A percentile compares a stretch with the other conserved stretches of the same genome.
These are phyloP conservation scores for Cryptococcus sp. DNA, from an alignment of 1,284 basidiomycete species.

Conservation along the genomic window DNA sequence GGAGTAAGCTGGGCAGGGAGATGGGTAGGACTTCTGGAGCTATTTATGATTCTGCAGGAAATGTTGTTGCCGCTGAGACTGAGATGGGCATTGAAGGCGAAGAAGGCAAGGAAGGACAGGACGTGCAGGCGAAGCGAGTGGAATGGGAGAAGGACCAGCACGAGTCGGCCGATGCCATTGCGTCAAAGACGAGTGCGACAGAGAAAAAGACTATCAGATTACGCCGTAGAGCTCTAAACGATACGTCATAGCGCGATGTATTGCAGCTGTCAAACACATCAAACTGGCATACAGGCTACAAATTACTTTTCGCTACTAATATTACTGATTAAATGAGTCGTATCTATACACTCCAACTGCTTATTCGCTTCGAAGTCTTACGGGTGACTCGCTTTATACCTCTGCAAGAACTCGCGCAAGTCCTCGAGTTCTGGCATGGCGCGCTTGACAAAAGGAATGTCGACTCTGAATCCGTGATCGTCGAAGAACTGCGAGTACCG, in stretches of 20 bases:
- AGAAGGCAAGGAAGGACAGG: not conserved
- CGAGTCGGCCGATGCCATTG: not conserved
- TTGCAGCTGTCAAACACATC: no score
- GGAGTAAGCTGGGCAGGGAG: slow-evolving; percentile 11
- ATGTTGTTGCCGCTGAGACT: slow-evolving; percentile 1
- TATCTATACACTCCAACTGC: not conserved
- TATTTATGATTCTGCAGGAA: not conserved
- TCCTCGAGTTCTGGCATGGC: slow-evolving; percentile 30
- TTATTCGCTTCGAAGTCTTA: no score
- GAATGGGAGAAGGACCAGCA: no score
- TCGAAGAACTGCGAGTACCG: slow-evolving; percentile 28
- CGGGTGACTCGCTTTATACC: slow-evolving; percentile 21
- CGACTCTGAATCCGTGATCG: slow-evolving; percentile 19
- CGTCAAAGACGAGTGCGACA: not conserved
- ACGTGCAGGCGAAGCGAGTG: not conserved
- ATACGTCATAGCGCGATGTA: not conserved
- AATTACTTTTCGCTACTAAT: not conserved
- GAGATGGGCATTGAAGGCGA: slow-evolving; percentile 4
- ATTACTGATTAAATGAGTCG: not conserved
- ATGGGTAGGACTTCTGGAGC: slow-evolving; percentile 17
- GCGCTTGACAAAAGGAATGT: slow-evolving; percentile 13
- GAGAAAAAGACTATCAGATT: slow-evolving; percentile 13
- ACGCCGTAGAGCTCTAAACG: slow-evolving; percentile 11
- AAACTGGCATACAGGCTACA: no score
- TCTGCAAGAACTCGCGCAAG: slow-evolving; percentile 27